Base-by-base conservation (phyloP, 1,139 yeast species). In the Chernovozyma aurita region DNA sequence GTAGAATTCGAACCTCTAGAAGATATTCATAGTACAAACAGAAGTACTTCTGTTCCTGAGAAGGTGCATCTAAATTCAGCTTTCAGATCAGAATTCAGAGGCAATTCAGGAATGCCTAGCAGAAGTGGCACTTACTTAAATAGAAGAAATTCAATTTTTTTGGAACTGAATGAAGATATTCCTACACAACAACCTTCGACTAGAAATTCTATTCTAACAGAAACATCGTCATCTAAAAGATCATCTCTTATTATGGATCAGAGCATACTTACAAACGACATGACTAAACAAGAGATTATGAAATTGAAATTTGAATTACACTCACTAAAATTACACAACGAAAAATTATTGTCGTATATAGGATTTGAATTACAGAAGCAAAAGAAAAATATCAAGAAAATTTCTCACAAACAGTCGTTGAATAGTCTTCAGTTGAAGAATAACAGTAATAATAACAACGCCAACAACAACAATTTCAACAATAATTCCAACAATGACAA, bases 351-450 rank as follows among this genome's bases (percentile, higher is more conserved):
- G 37, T 72, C 79, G 18, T 76, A 74, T 47, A 76, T 76, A 50
- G 80, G 81, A 21, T 76, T 74, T 46, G 73, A 75, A 44, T 55
- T 74, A 38, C 81, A 76, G 45, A 69, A 72, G 40, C 72, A 69
- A 43, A 68, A 66, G 56, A 61, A 65, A 43, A 68, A 64, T 45
- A 61, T 68, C 38, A 61, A 61, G 45, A 65, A 61, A 43, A 53
- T 70, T 35, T 58, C 70, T n/a, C 63, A 63, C 36, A 63, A 63
- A 39, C 69, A 65, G 45, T 49, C 66, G 24, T 44, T 51, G 36
- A 46, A 46, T 37, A 42, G 48, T 12, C 39, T 52, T 16, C 43
- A 44, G 30, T 41, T 39, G 39, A 52, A 42, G 35, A 46, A 40
- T 22, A 44, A 43, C 24, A 31, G 24, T 5, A 33, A 24, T 6